Evolutionary conservation across 176 grass and related monocot genomes (phyloP), one percentile per base, ranked within the genome.

Genomic region (Zoysia pacifica): DNA sequence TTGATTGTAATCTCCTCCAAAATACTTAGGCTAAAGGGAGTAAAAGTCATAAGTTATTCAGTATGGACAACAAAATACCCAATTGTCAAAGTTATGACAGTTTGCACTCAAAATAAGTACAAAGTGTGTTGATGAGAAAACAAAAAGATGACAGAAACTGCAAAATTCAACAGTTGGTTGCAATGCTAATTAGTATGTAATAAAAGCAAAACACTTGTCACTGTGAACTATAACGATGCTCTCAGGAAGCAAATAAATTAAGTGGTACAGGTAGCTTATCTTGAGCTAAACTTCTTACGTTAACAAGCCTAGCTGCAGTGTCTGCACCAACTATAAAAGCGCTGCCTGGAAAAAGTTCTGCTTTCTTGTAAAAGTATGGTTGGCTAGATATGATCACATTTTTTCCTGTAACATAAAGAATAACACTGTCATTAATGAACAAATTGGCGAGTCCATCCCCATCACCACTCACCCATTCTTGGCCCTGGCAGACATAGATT

Each of bases 331-430:
- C 91, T 79, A 98, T 91, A 86, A 98, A 98, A 73, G 90, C 78
- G 56, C 92, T 93, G 51, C 96, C 92, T 67, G 96, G 92, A 45
- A 98, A 87, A 75, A 94, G 62, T 87, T 93, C 86, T 3, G 92
- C 96, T 90, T 98, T 98, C 86, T 94, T 98, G 75, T 98, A 98
- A 65, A 98, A 98, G 75, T 89, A 94, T 4, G 92, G 96, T 73
- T 98, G 90, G 79, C 89, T 94, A 78, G 96, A 98, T 85, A 98
- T 89, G 60, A 98, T 91, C 39, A 98, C 84, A 87, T 82, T 94
- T 79, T 93, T 93, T 54, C 95, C 90, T 98, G 86, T 58, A 90
- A 60, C 69, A 94, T 61, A 82, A 66, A 74, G 54, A 79, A 86
- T 37, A 83, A 58, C 9, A 82, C 11, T 19, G 48, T 74, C 73